These are phyloP conservation scores for Globisporangium paddicum DNA, from an alignment of 352 stramenopile species.

Conservation along the genomic window DNA sequence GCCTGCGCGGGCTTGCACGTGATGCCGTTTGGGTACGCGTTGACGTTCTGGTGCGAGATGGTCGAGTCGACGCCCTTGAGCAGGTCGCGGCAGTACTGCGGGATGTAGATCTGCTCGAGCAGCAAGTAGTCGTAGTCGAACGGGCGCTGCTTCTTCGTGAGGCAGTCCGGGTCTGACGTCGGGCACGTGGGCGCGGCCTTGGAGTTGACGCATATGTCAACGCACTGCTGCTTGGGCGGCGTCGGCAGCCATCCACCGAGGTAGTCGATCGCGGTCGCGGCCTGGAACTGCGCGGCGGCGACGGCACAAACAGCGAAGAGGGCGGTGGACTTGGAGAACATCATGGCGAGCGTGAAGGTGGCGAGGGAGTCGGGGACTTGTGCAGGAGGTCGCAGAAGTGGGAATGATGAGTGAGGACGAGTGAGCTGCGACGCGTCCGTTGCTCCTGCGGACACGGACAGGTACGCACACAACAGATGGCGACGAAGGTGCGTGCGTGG, in stretches of 20 bases:
- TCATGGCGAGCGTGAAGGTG: not conserved
- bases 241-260: slow-evolving; percentile 51
- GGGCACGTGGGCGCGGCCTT: slow-evolving; percentile 52
- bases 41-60: slow-evolving; percentile 79
- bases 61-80: slow-evolving; percentile 68
- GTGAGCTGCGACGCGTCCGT: not conserved
- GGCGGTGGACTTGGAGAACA: slow-evolving; percentile 13
- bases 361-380: not conserved
- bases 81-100: slow-evolving; percentile 79
- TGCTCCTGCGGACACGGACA: too few relatives aligned
- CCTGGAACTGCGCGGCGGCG: slow-evolving; percentile 9
- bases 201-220: slow-evolving; percentile 74
- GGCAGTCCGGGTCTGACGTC: slow-evolving; percentile 41
- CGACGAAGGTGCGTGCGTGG: not conserved
- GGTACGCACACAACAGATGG: not conserved
- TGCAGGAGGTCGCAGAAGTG: slow-evolving; percentile 1
- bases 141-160: slow-evolving; percentile 58
- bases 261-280: slow-evolving; percentile 40
- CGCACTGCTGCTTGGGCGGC: slow-evolving; percentile 46
- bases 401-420: not conserved
- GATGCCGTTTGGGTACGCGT: slow-evolving; percentile 53
- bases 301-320: slow-evolving; percentile 9
- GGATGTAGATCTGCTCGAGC: slow-evolving; percentile 73
- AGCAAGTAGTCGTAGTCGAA: slow-evolving; percentile 77
- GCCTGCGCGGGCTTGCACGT: slow-evolving; percentile 29